Evolutionary conservation across 495 filamentous ascomycete genomes (phyloP).

Genomic region (Penicillium argentinense): DNA sequence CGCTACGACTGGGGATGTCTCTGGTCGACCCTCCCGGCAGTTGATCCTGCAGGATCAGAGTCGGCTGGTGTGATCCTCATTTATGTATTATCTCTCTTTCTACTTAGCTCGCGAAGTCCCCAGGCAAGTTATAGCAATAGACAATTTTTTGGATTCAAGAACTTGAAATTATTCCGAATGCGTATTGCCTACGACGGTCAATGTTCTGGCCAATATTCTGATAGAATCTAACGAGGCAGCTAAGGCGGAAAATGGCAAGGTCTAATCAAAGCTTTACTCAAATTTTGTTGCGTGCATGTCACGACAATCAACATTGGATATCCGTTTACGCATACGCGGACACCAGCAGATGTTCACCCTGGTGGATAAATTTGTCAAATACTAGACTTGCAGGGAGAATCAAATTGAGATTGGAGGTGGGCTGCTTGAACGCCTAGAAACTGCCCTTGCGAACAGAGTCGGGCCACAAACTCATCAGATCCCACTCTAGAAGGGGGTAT

Average conservation of each 20-base stretch:
- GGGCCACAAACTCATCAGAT: not conserved
- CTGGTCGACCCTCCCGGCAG: conserved; percentile 3
- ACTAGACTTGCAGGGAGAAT: not conserved
- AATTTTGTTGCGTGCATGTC: too few species aligned
- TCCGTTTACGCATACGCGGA: too few species aligned
- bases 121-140: conserved; percentile 29
- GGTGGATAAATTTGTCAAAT: conserved; percentile 5
- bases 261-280: too few species aligned
- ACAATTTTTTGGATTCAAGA: conserved; percentile 19
- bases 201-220: too few species aligned
- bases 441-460: not conserved
- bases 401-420: not conserved
- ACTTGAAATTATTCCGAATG: not conserved
- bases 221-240: too few species aligned
- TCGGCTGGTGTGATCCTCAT: conserved; percentile 20
- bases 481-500: conserved; percentile 1
- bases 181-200: too few species aligned
- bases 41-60: conserved; percentile 13
- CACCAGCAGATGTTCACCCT: too few species aligned
- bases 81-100: conserved; percentile 36
- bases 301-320: too few species aligned
- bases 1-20: conserved; percentile 24
- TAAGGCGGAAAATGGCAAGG: too few species aligned
- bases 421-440: too few species aligned
- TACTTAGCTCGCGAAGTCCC: conserved; percentile 29